Conservation (phyloP, 148 eudicot species). For the Heliamphora exappendiculata region DNA sequence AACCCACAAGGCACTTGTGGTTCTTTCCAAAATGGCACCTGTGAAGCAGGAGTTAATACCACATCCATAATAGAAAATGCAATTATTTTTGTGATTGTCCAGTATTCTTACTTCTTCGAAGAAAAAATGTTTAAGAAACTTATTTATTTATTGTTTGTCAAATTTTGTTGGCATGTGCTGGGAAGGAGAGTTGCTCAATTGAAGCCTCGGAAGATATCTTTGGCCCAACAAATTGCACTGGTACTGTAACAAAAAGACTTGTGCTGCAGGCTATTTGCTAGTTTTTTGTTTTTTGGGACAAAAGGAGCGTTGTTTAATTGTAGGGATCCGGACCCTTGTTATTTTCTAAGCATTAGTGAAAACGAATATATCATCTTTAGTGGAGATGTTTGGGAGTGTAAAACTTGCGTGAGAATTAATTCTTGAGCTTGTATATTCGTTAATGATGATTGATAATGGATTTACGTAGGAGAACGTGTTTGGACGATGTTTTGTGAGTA, state of each 20-base stretch:
- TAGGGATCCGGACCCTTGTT: too few relatives aligned
- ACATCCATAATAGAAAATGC: constrained; percentile 27
- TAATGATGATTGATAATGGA: too few relatives aligned
- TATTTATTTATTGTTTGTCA: neutral
- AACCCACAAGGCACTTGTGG: constrained; percentile 46
- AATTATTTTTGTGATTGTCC: neutral
- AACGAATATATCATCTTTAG: too few relatives aligned
- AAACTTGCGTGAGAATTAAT: too few relatives aligned
- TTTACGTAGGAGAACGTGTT: too few relatives aligned
- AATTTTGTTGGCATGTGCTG: constrained; percentile 32
- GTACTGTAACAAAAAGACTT: constrained; percentile 26
- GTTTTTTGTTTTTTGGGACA: constrained; percentile 1
- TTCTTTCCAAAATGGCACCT: constrained; percentile 30
- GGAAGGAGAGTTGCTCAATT: constrained; percentile 34
- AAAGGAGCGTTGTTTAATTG: too few relatives aligned
- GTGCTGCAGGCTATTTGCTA: constrained; percentile 41
- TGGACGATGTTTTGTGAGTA: too few relatives aligned
- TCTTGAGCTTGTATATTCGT: too few relatives aligned
- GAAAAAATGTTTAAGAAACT: neutral
- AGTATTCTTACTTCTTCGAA: too few relatives aligned
- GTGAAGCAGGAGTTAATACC: constrained; percentile 27
- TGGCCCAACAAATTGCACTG: constrained; percentile 25
- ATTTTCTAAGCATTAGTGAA: too few relatives aligned
- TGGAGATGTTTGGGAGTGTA: too few relatives aligned
- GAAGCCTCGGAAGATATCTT: constrained; percentile 28